A percentile compares a stretch with the other conserved stretches of the same genome.
Conservation (phyloP, 108 stramenopile species). For the Stephanodiscus triporus region DNA sequence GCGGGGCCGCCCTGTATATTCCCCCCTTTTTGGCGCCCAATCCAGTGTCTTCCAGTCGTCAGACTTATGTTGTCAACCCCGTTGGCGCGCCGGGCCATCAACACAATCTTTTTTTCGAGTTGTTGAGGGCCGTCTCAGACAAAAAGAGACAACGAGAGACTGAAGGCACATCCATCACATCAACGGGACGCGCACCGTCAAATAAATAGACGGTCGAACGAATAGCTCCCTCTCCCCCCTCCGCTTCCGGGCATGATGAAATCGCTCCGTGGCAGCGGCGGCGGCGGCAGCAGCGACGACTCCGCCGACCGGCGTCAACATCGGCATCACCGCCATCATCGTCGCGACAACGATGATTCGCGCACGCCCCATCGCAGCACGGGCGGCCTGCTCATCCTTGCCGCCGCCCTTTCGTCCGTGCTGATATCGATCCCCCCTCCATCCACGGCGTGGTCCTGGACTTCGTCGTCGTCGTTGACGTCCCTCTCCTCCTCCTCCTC, state of each 20-base stretch:
- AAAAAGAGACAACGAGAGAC: no score
- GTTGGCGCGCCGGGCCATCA: no score
- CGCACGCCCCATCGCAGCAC: neutral
- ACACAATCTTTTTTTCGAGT: no score
- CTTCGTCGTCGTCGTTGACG: neutral
- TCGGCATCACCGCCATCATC: neutral
- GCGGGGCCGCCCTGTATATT: no score
- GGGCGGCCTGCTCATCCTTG: conserved; percentile 18
- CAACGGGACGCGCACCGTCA: neutral
- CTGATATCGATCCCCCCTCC: neutral
- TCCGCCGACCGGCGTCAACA: neutral
- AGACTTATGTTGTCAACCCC: no score
- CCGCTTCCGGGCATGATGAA: neutral
- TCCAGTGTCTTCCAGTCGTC: no score
- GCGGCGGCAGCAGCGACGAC: neutral
- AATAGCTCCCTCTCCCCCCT: neutral
- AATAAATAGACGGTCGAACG: neutral
- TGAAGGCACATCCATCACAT: no score
- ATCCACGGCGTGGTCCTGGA: conserved; percentile 1
- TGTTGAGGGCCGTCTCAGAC: no score
- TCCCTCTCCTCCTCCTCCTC: neutral
- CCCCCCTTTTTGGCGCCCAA: no score
- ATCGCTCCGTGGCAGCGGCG: neutral
- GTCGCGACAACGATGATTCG: neutral
- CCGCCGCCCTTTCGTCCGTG: conserved; percentile 5